phyloP scores from a whole-genome alignment of 2,329 filamentous ascomycete species.

The Knufia petricola region DNA sequence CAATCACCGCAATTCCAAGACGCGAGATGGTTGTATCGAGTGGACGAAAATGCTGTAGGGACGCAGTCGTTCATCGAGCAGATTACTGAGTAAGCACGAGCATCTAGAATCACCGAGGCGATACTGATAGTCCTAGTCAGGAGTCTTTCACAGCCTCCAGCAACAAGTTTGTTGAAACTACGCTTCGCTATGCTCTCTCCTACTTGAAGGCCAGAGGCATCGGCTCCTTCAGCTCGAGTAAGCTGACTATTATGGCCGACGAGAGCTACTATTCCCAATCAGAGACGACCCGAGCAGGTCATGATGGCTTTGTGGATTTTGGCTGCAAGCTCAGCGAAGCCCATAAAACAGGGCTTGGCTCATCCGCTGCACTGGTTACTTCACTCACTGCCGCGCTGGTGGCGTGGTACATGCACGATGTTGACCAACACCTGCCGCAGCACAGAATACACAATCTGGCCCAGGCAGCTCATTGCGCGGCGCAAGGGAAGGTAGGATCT shows the following conservation, averaged over 20 bases:
- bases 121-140: not conserved
- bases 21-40: conserved; percentile 80
- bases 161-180: conserved; percentile 89
- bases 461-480: conserved; percentile 87
- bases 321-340: conserved; percentile 63
- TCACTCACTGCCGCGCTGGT: conserved; percentile 70
- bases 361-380: conserved; percentile 87
- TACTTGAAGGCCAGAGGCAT: conserved; percentile 53
- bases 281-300: conserved; percentile 24
- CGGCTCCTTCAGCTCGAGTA: conserved; percentile 54
- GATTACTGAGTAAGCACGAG: conserved; percentile 56
- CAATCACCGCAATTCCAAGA: conserved; percentile 83
- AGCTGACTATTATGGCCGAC: conserved; percentile 82
- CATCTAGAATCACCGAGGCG: conserved; percentile 5
- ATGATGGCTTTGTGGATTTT: conserved; percentile 60
- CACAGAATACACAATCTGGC: conserved; percentile 73
- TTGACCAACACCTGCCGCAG: conserved; percentile 3
- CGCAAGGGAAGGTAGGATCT: conserved; percentile 91
- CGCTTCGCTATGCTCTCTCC: conserved; percentile 75
- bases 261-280: conserved; percentile 91
- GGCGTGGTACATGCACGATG: conserved; percentile 37
- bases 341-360: conserved; percentile 93
- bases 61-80: not conserved
- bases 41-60: conserved; percentile 28
- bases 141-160: conserved; percentile 22